phyloP scores from a whole-genome alignment of 768 basidiomycete species.

The Xerocomus potaroensis region DNA sequence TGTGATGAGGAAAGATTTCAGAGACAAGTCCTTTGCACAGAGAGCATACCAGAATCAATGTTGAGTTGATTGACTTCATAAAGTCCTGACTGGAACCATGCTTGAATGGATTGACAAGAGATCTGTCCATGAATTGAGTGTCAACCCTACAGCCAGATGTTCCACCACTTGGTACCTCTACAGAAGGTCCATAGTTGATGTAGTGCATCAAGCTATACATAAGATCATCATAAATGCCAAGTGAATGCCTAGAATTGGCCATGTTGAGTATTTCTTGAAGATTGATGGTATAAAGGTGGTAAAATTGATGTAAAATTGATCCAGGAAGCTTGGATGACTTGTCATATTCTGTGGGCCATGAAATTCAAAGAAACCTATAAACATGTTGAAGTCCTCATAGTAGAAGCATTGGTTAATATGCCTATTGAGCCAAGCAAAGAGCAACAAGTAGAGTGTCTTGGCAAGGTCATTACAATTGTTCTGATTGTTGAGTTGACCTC shows the following conservation, averaged over 20 bases:
- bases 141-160: constrained; percentile 40
- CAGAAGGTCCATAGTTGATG: constrained; percentile 61
- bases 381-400: constrained; percentile 87
- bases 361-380: constrained; percentile 91
- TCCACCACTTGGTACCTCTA: constrained; percentile 45
- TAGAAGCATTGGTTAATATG: constrained; percentile 94
- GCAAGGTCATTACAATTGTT: constrained; percentile 94
- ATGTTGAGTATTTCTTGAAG: constrained; percentile 65
- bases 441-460: constrained; percentile 86
- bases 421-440: constrained; percentile 96
- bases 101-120: constrained; percentile 70
- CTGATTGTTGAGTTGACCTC: too few species aligned
- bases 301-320: constrained; percentile 96
- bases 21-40: constrained; percentile 79
- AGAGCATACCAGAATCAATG: constrained; percentile 57
- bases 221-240: constrained; percentile 81
- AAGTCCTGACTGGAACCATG: constrained; percentile 72
- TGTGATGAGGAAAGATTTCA: constrained; percentile 87
- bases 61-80: constrained; percentile 69
- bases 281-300: constrained; percentile 88
- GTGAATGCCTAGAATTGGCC: constrained; percentile 56
- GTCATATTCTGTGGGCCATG: constrained; percentile 91
- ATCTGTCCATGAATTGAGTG: constrained; percentile 66
- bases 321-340: constrained; percentile 84
- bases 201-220: constrained; percentile 89